phyloP scores from a whole-genome alignment of 805 yeast genomes.

The Ogataea pini region DNA sequence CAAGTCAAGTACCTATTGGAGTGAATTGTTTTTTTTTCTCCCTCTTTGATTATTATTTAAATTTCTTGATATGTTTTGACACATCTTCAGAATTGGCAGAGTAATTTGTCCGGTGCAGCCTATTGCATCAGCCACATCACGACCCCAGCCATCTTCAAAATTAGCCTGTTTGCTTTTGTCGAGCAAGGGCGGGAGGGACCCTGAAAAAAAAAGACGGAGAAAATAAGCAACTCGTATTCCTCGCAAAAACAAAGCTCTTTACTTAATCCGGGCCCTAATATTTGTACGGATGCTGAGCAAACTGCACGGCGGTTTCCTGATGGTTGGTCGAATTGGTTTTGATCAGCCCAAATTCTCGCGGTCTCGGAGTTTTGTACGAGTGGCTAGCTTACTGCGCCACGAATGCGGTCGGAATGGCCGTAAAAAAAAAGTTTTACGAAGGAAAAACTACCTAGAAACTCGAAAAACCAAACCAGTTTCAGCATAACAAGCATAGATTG shows the following conservation, averaged over 20 bases:
- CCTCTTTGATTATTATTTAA: background rate
- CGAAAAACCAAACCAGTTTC: constrained; percentile 1
- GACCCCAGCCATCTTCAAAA: background rate
- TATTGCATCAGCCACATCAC: background rate
- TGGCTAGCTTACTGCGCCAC: constrained; percentile 4
- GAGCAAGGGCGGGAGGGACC: background rate
- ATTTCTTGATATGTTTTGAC: background rate
- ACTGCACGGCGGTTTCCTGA: too few species aligned
- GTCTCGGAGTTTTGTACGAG: background rate
- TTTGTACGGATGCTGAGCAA: too few species aligned
- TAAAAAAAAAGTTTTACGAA: background rate
- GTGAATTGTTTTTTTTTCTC: background rate
- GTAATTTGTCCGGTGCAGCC: too few species aligned
- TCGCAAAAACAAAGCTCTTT: too few species aligned
- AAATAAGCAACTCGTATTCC: too few species aligned
- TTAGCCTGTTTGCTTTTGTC: background rate
- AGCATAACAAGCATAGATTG: background rate
- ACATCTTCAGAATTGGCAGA: background rate
- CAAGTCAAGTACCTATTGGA: background rate
- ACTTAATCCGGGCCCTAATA: too few species aligned
- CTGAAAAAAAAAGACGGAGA: background rate
- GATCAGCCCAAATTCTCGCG: too few species aligned
- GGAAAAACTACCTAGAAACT: background rate
- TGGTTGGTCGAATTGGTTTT: too few species aligned
- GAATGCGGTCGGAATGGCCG: constrained; percentile 1